Evolutionary conservation across 768 basidiomycete species (phyloP), one percentile per base, ranked within the genome.

Genomic region (Tricholoma flavovirens): DNA sequence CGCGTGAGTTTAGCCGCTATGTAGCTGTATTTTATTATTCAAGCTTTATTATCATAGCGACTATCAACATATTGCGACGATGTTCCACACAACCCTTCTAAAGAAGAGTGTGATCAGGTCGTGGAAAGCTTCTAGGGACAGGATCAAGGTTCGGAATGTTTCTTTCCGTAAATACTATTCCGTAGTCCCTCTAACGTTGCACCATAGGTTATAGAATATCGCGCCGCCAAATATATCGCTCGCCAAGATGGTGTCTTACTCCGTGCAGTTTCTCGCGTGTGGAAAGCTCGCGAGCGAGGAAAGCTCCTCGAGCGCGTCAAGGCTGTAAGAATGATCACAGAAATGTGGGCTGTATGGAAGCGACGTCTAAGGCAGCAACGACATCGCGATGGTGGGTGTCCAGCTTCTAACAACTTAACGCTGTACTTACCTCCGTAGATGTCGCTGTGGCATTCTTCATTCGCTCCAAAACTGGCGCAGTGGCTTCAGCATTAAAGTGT

Each of bases 261-360:
- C 29, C 77, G 79, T 45, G 86, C 83, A 26, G 71, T 86, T 46
- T 69, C 77, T 62, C 75, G 83, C 48, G 78, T 88, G 3, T 87
- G 87, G 87, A 85, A 79, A 61, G 83, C 87, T 19, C 80, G 79
- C 36, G 86, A 86, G 62, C 79, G 83, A 8, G 84, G 83, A 29
- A 73, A 69, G 50, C 73, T 83, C 26, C 73, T 89, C 10, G 80
- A 80, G 55, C 76, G 79, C 46, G 80, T 84, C 33, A 77, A 73
- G 52, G 67, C 71, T 4, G 58, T 73, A 17, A 75, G 82, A 32
- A 60, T 83, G 7, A 52, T 80, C 45, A 79, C 76, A 60, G 68
- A 68, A 40, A 69, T 72, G 1, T 83, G 81, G 77, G 62, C 64
- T 15, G 63, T 74, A 14, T 89, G 87, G 88, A 72, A 69, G 56